A percentile compares a stretch with the other conserved stretches of the same genome.
Conservation (phyloP, 2,329 filamentous ascomycete genomes). For the Ustulina deusta region DNA sequence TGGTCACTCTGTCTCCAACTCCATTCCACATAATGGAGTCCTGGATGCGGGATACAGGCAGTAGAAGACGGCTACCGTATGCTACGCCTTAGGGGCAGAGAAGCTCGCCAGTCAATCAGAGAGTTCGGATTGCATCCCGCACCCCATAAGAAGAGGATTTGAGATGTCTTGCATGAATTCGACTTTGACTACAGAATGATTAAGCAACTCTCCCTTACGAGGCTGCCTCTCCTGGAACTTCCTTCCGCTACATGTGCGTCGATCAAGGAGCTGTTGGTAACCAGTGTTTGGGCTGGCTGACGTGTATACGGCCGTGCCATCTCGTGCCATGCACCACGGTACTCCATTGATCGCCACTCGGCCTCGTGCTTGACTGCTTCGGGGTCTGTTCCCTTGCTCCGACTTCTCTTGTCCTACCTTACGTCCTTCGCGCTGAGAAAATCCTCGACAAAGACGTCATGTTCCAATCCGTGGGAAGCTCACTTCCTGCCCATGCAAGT, state of each 20-base stretch:
- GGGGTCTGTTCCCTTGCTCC: slow-evolving; percentile 6
- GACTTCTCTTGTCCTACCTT: background rate
- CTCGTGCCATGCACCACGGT: background rate
- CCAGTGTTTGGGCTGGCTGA: slow-evolving; percentile 4
- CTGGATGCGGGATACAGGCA: slow-evolving; percentile 10
- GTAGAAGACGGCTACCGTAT: slow-evolving; percentile 5
- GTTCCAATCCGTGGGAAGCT: background rate
- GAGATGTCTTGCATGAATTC: slow-evolving; percentile 31
- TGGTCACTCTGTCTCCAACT: slow-evolving; percentile 31
- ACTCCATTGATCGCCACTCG: slow-evolving; percentile 14
- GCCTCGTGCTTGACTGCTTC: slow-evolving; percentile 9
- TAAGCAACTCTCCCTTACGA: slow-evolving; percentile 9
- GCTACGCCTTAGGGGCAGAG: background rate
- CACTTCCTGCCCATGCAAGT: slow-evolving; percentile 2
- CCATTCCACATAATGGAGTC: background rate
- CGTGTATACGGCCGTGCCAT: slow-evolving; percentile 1
- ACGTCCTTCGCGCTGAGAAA: background rate
- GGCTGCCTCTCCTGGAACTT: slow-evolving; percentile 18
- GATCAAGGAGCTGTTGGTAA: slow-evolving; percentile 11
- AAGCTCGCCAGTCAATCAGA: slow-evolving; percentile 8
- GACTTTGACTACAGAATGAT: slow-evolving; percentile 18
- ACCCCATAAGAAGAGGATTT: slow-evolving; percentile 26
- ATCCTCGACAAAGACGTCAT: background rate
- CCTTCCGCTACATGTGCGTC: slow-evolving; percentile 11
- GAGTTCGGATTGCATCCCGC: slow-evolving; percentile 31